Conservation (phyloP, 495 filamentous ascomycete genomes). For the Staphylotrichum longicolle region DNA sequence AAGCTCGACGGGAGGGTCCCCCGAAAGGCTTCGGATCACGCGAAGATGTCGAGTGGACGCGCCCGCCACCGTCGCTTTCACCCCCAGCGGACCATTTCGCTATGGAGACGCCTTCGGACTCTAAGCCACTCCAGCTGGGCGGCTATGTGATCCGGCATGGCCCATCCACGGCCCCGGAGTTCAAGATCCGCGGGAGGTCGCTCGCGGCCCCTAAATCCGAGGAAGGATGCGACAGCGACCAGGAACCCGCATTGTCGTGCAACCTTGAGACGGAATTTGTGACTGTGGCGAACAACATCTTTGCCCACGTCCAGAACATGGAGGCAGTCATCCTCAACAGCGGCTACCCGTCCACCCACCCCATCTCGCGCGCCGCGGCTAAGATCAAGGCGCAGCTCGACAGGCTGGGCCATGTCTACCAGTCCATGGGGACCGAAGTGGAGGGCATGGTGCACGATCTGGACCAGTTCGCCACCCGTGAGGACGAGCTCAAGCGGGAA, state of each 20-base stretch:
- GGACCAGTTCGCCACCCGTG: not conserved
- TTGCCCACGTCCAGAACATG: not conserved
- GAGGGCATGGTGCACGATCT: not conserved
- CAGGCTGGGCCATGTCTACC: not conserved
- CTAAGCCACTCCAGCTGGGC: not conserved
- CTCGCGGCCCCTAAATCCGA: not conserved
- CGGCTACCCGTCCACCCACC: not conserved
- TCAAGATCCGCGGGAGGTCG: conserved; percentile 3
- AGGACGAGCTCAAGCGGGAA: not conserved
- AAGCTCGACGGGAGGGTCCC: not conserved
- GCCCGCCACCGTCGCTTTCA: not conserved
- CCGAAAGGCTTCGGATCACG: not conserved
- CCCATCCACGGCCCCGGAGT: not conserved
- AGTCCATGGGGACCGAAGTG: not conserved
- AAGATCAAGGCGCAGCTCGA: not conserved
- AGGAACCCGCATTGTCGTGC: not conserved
- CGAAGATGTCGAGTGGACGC: not conserved
- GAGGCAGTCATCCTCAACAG: not conserved
- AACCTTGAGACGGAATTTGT: not conserved
- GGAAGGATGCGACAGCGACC: not conserved
- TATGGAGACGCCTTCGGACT: not conserved
- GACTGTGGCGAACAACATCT: not conserved
- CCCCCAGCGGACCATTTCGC: not conserved
- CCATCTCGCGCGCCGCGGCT: not conserved
- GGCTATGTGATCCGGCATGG: not conserved